Conservation (phyloP, 495 filamentous ascomycete species). For the Cryomyces antarcticus region DNA sequence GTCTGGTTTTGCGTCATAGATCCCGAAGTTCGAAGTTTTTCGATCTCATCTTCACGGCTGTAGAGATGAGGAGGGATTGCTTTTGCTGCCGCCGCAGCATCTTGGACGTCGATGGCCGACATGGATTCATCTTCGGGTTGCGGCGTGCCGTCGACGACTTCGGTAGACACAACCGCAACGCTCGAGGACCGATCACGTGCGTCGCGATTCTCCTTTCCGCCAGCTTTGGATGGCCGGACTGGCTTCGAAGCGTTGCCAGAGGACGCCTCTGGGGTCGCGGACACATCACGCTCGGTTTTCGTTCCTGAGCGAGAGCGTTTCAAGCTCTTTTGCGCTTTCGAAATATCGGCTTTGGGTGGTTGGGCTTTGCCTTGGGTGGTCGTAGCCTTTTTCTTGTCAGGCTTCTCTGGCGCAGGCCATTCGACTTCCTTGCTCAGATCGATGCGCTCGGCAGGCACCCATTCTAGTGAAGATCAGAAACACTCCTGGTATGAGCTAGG, state of each 20-base stretch:
- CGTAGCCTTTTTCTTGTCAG: slow-evolving; percentile 39
- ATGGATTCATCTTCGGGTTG: slow-evolving; percentile 34
- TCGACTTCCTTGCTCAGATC: slow-evolving; percentile 63
- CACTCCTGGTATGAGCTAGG: neutral
- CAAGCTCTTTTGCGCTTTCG: slow-evolving; percentile 35
- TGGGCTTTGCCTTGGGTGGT: slow-evolving; percentile 20
- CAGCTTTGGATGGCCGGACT: slow-evolving; percentile 32
- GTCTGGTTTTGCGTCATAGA: slow-evolving; percentile 98
- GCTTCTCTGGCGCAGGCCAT: slow-evolving; percentile 54
- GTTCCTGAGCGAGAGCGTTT: slow-evolving; percentile 27
- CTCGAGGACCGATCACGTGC: slow-evolving; percentile 11
- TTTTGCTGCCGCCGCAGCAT: slow-evolving; percentile 33
- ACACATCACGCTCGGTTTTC: slow-evolving; percentile 33
- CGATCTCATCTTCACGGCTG: slow-evolving; percentile 81
- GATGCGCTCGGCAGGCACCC: slow-evolving; percentile 63
- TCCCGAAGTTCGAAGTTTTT: slow-evolving; percentile 77
- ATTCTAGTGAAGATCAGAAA: slow-evolving; percentile 30
- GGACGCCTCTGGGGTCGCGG: slow-evolving; percentile 34
- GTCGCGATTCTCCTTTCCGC: slow-evolving; percentile 41
- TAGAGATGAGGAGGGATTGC: slow-evolving; percentile 32
- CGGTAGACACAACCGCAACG: slow-evolving; percentile 28
- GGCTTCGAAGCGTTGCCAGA: slow-evolving; percentile 28
- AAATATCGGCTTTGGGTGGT: slow-evolving; percentile 15
- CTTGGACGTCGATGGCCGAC: slow-evolving; percentile 44
- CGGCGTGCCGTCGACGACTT: slow-evolving; percentile 29